Conservation (phyloP, 768 basidiomycete genomes). For the Panaeolus cyanescens region DNA sequence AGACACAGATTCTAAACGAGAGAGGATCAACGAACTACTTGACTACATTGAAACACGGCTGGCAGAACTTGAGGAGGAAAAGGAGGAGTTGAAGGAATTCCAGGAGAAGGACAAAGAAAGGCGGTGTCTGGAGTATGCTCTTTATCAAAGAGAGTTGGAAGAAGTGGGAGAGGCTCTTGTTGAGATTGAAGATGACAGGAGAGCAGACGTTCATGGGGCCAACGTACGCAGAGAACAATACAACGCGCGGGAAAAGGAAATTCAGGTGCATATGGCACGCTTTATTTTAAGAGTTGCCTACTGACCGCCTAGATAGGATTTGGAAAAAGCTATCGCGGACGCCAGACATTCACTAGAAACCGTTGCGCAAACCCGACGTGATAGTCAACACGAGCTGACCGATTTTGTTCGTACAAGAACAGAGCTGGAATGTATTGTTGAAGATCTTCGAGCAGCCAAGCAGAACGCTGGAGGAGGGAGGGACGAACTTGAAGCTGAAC, state of each 20-base stretch:
- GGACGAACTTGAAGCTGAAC: slow-evolving; percentile 63
- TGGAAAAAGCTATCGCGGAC: slow-evolving; percentile 74
- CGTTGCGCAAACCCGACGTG: slow-evolving; percentile 66
- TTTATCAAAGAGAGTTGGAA: slow-evolving; percentile 88
- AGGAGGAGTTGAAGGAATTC: slow-evolving; percentile 96
- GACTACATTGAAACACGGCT: slow-evolving; percentile 90
- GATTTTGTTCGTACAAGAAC: slow-evolving; percentile 86
- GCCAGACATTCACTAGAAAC: slow-evolving; percentile 74
- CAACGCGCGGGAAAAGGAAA: slow-evolving; percentile 81
- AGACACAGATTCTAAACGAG: slow-evolving; percentile 91
- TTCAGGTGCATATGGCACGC: slow-evolving; percentile 52
- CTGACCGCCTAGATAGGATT: slow-evolving; percentile 62
- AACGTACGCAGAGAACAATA: slow-evolving; percentile 84
- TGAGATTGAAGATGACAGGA: slow-evolving; percentile 81
- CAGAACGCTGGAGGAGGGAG: slow-evolving; percentile 66
- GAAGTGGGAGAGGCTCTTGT: slow-evolving; percentile 87
- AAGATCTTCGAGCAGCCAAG: slow-evolving; percentile 71
- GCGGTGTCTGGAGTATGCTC: slow-evolving; percentile 90
- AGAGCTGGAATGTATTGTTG: slow-evolving; percentile 81
- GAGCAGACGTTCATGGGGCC: slow-evolving; percentile 80
- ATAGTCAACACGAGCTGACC: slow-evolving; percentile 80
- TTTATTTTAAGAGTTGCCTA: slow-evolving; percentile 6
- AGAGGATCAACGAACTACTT: slow-evolving; percentile 88
- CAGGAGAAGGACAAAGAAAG: slow-evolving; percentile 95
- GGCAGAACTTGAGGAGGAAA: slow-evolving; percentile 94